Base-by-base conservation (phyloP, 164 flowering plant genomes). In the Tetracentron sinense region DNA sequence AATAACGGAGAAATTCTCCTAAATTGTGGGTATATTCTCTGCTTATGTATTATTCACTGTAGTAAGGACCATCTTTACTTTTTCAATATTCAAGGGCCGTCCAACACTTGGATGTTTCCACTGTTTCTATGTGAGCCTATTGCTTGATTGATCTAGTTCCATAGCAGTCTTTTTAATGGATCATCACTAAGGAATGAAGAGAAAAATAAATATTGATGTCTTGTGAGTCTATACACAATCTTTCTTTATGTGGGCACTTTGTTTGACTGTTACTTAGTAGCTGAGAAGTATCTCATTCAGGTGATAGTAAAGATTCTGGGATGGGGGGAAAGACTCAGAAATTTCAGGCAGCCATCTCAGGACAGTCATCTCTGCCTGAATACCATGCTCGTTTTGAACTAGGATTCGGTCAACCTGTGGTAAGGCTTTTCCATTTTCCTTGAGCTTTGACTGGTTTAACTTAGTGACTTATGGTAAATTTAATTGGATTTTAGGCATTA, bases 351-450 rank as follows among this genome's bases (percentile, higher is more conserved):
- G 50, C 72, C 60, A 61, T 72, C 42, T 66, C 83, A 50, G 71
- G 63, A 49, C 79, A 74, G 42, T 65, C 82, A 65, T 51, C 81
- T 71, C 62, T 56, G 3, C 76, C 77, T 61, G 82, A 82, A 20
- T 60, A 76, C 67, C 78, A 60, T 46, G 63, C 77, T 64, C 65
- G 62, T 63, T 72, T 82, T 62, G 86, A 84, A 61, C 66, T 82
- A 14, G 96, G 90, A 65, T 81, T 79, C 63, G n/a, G 81, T 61
- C 90, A 84, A 65, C 83, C 88, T 46, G 33, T 81, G 83, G 96
- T 89, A 71, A 70, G 42, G 4, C 52, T 51, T n/a, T 42, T 20
- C n/a, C 46, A 28, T 7, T 23, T 21, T 14, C 20, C 16, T 29
- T 3, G n/a, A n/a, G n/a, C 25, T 35, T 61, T 42, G 23, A 20